phyloP scores from a whole-genome alignment of 2,329 filamentous ascomycete genomes.

The Fusarium anthophilum region DNA sequence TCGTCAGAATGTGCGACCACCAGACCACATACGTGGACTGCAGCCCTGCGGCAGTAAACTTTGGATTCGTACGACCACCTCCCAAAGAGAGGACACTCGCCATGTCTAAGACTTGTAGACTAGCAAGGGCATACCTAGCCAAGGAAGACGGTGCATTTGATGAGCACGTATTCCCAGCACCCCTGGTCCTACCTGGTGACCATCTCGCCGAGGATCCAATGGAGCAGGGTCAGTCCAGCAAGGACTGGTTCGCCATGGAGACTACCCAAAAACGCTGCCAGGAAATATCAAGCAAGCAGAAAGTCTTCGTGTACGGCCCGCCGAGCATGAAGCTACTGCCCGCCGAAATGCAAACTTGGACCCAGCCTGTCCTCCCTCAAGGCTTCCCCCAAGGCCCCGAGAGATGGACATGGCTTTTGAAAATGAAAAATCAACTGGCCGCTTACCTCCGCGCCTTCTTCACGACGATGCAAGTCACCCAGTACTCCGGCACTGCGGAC shows the following conservation, averaged over 20 bases:
- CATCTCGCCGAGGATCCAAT: constrained; percentile 64
- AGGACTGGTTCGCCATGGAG: constrained; percentile 55
- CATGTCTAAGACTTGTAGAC: constrained; percentile 34
- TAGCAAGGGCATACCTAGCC: constrained; percentile 22
- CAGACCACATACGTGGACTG: constrained; percentile 8
- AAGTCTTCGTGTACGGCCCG: constrained; percentile 8
- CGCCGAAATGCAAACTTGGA: constrained; percentile 55
- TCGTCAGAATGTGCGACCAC: neutral
- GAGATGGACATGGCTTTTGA: neutral
- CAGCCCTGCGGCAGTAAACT: constrained; percentile 7
- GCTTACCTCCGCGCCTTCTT: constrained; percentile 60
- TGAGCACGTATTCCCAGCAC: constrained; percentile 60
- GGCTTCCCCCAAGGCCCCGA: neutral
- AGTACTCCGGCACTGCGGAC: constrained; percentile 5
- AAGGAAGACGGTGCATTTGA: constrained; percentile 27
- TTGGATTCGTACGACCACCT: constrained; percentile 21
- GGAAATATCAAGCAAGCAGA: constrained; percentile 47
- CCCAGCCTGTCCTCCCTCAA: constrained; percentile 36
- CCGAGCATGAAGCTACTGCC: constrained; percentile 53
- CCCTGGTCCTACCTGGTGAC: constrained; percentile 68
- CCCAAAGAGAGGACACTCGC: constrained; percentile 18
- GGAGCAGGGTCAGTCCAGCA: constrained; percentile 61
- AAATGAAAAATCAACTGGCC: constrained; percentile 41
- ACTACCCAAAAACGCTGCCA: constrained; percentile 54
- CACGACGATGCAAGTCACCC: constrained; percentile 61